Percentiles rank a stretch among this genome's conserved stretches.
Conservation (phyloP, 495 filamentous ascomycete species). For the Aspergillus taichungensis region DNA sequence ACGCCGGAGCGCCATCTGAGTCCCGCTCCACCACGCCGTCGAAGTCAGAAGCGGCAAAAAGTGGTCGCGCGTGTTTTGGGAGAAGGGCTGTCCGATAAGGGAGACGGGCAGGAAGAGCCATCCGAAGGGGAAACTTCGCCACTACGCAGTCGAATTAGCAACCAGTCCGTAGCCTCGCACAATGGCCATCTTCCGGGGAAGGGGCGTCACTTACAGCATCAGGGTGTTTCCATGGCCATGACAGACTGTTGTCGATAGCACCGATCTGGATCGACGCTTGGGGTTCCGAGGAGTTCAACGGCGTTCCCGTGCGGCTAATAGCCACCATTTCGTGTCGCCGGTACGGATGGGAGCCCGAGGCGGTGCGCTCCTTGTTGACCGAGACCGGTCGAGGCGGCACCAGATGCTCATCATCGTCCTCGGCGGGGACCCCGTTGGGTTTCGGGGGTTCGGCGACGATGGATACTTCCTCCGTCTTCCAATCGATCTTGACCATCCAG, state of each 20-base stretch:
- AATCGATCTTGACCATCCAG: constrained; percentile 98
- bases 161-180: no score
- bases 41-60: constrained; percentile 92
- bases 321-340: constrained; percentile 79
- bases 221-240: constrained; percentile 99
- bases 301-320: constrained; percentile 52
- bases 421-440: constrained; percentile 40
- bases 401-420: constrained; percentile 43
- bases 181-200: no score
- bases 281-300: constrained; percentile 32
- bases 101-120: constrained; percentile 98
- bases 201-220: constrained; percentile 63
- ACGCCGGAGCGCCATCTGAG: constrained; percentile 70
- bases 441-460: constrained; percentile 78
- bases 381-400: constrained; percentile 51
- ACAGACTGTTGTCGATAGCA: constrained; percentile 95
- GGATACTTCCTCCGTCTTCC: constrained; percentile 68
- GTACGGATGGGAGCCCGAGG: constrained; percentile 57
- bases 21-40: constrained; percentile 93
- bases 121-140: constrained; percentile 91
- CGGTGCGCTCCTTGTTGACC: constrained; percentile 33
- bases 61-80: constrained; percentile 81
- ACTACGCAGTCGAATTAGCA: constrained; percentile 25
- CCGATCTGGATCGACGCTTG: constrained; percentile 67
- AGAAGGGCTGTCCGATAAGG: constrained; percentile 92